Evolutionary conservation across 768 basidiomycete species (phyloP), one percentile per base, ranked within the genome.

Genomic region (Naganishia antarctica): DNA sequence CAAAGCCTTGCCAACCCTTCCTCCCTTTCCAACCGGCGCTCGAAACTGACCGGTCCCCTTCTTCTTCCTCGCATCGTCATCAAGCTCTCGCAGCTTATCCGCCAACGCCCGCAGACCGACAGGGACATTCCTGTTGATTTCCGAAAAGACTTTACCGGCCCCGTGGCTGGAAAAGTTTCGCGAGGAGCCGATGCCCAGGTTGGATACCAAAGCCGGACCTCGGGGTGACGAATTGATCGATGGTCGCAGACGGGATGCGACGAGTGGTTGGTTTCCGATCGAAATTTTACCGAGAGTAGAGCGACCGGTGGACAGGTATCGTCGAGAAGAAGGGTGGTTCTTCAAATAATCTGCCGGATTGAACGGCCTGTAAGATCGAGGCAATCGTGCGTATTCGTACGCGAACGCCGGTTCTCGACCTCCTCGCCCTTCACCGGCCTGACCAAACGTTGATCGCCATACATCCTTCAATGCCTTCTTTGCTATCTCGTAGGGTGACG

Each of bases 311-410:
- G 53, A 23, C 4, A 57, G 37, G 23, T 40, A 23, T 16, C 46
- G 71, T 4, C 60, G 53, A 16, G 69, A 73, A 46, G 49, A 46
- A 31, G 73, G 69, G 40, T 70, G 73, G 16, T 71, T 68, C 57
- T 46, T 64, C 32, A 61, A 50, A 23, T 72, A 73, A 37, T 76
- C 73, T 11, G 73, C 71, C n/a, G 74, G 74, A 12, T 75, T 70
- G 69, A 69, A 69, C 5, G 53, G 53, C 50, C 62, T 53, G 18
- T 53, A 57, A 21, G 47, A 49, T 12, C 62, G 40, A n/a, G 46
- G 61, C 32, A 47, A 26, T 18, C 32, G 45, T 15, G 31, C 48
- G 49, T 50, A 51, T 44, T 63, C 62, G 16, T 53, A 63, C 7
- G 53, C 53, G 26, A 57, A 57, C 11, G 53, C 53, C 13, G 53